phyloP scores from a whole-genome alignment of 768 basidiomycete genomes.

The Collybia nuda region DNA sequence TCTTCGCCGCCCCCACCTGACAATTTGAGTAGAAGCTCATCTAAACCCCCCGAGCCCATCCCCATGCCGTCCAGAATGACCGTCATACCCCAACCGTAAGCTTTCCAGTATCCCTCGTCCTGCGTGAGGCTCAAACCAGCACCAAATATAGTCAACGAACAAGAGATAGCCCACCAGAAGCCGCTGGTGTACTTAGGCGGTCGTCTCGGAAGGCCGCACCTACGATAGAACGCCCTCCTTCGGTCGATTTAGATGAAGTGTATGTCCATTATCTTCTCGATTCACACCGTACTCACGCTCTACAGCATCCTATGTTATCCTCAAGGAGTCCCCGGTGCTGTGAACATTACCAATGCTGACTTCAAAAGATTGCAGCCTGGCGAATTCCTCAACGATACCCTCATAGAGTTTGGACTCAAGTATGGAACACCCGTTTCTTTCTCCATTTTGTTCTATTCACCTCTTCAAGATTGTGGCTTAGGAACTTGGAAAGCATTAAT shows the following conservation, averaged over 20 bases:
- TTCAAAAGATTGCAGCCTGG: conserved; percentile 68
- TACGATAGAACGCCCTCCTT: conserved; percentile 17
- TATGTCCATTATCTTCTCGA: conserved; percentile 27
- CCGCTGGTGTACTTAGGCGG: conserved; percentile 22
- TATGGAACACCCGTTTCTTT: conserved; percentile 33
- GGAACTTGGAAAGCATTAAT: conserved; percentile 49
- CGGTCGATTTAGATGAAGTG: conserved; percentile 64
- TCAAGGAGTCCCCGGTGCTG: conserved; percentile 63
- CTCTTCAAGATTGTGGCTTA: conserved; percentile 64
- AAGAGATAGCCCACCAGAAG: conserved; percentile 3
- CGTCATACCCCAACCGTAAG: conserved; percentile 2
- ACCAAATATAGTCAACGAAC: conserved; percentile 2
- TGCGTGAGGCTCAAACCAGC: neutral
- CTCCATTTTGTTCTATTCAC: neutral
- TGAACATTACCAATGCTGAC: conserved; percentile 83
- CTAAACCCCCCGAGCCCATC: conserved; percentile 1
- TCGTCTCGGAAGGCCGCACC: conserved; percentile 34
- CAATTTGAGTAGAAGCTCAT: conserved; percentile 3
- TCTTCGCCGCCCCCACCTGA: conserved; percentile 5
- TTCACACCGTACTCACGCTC: neutral
- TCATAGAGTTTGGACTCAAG: conserved; percentile 97
- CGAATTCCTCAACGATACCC: conserved; percentile 93
- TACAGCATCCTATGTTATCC: conserved; percentile 78
- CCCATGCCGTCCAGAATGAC: conserved; percentile 5
- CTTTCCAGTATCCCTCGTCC: conserved; percentile 1